A percentile compares a stretch with the other conserved stretches of the same genome.
phyloP scores from a whole-genome alignment of 331 rosid genomes.

The Malus hybrid region DNA sequence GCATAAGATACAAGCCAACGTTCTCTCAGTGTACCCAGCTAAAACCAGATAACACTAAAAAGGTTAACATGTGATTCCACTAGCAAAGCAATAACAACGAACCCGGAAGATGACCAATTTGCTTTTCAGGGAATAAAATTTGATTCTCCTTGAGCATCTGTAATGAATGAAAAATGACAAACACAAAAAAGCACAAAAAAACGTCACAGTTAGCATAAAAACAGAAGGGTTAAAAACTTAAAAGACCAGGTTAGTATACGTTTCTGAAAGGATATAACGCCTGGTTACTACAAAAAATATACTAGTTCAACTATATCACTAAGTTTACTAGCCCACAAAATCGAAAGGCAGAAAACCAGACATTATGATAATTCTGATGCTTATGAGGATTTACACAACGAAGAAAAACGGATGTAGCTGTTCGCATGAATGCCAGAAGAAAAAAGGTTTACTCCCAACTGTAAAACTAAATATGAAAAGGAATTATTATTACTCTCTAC shows the following conservation, averaged over 20 bases:
- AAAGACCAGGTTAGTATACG: not conserved
- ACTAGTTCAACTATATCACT: not conserved
- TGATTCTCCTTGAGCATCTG: constrained; percentile 20
- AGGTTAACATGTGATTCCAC: not conserved
- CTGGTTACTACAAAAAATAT: not conserved
- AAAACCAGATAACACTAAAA: not conserved
- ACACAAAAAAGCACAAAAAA: not conserved
- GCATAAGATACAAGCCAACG: not conserved
- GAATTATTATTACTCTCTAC: not conserved
- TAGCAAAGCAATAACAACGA: not conserved
- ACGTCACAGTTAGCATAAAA: not conserved
- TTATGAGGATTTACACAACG: not conserved
- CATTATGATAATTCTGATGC: not conserved
- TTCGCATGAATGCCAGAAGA: not conserved
- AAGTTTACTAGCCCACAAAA: too few species aligned
- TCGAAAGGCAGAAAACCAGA: not conserved
- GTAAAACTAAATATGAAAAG: not conserved
- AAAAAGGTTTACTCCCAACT: not conserved
- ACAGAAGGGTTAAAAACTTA: not conserved
- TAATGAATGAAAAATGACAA: not conserved
- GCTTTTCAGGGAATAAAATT: constrained; percentile 9
- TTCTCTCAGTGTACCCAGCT: not conserved
- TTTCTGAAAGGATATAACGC: not conserved
- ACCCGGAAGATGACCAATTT: constrained; percentile 26
- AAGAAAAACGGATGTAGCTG: not conserved